Conservation (phyloP, 1,284 basidiomycete genomes). For the Boletus smithii region DNA sequence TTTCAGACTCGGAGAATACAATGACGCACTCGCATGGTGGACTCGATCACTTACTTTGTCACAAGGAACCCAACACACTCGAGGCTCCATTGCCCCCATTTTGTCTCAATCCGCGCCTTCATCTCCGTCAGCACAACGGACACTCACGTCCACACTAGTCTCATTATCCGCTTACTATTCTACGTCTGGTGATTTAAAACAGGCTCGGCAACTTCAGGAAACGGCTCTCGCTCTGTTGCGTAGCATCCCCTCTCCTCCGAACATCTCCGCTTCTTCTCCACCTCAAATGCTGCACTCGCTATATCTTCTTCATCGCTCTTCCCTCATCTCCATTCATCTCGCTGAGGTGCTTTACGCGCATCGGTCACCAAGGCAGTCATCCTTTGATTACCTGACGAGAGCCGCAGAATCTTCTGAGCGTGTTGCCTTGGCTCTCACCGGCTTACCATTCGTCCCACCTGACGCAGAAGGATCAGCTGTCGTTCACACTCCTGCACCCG, state of each 20-base stretch:
- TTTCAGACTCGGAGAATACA: constrained; percentile 48
- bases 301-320: constrained; percentile 69
- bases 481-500: constrained; percentile 44
- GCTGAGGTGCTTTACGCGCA: constrained; percentile 72
- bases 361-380: constrained; percentile 40
- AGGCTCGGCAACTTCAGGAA: constrained; percentile 69
- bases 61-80: constrained; percentile 29
- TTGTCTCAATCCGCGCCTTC: constrained; percentile 46
- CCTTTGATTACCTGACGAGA: constrained; percentile 54
- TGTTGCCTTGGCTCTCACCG: constrained; percentile 55
- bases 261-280: constrained; percentile 43
- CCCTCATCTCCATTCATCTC: constrained; percentile 70
- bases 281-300: constrained; percentile 62
- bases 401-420: constrained; percentile 68
- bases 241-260: constrained; percentile 52
- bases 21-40: constrained; percentile 68
- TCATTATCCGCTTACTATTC: constrained; percentile 73
- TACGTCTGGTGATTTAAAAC: constrained; percentile 56
- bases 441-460: constrained; percentile 38
- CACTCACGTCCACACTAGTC: constrained; percentile 61
- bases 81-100: constrained; percentile 26
- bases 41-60: constrained; percentile 49
- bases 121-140: constrained; percentile 67
- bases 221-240: constrained; percentile 66
- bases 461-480: constrained; percentile 39